Evolutionary conservation across 2,329 filamentous ascomycete genomes (phyloP).

Genomic region (Cucurbitaria berberidis): DNA sequence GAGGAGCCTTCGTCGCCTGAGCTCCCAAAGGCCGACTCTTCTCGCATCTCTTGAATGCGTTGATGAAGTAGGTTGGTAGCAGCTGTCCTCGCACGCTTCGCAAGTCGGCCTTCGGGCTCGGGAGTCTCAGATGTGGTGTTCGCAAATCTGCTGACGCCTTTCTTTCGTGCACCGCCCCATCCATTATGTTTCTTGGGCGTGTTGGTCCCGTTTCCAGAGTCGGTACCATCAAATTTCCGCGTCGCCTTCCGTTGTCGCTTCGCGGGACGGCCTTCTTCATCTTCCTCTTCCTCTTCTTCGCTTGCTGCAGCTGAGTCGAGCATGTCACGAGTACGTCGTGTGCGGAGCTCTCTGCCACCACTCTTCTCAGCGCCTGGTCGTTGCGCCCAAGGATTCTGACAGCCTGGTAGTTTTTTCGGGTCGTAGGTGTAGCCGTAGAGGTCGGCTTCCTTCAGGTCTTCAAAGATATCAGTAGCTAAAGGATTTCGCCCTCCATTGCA

Average conservation of each 20-base stretch:
- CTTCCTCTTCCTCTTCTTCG: conserved; percentile 48
- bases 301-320: conserved; percentile 46
- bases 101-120: conserved; percentile 41
- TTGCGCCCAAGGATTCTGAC: conserved; percentile 64
- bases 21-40: conserved; percentile 48
- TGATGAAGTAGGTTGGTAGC: conserved; percentile 45
- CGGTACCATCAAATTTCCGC: conserved; percentile 43
- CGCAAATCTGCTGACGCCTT: conserved; percentile 43
- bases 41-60: conserved; percentile 56
- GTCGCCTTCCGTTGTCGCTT: conserved; percentile 46
- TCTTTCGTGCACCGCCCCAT: conserved; percentile 48
- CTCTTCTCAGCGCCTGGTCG: conserved; percentile 53
- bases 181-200: conserved; percentile 45
- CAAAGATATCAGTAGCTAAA: conserved; percentile 56
- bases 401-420: conserved; percentile 56
- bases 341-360: conserved; percentile 55
- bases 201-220: conserved; percentile 37
- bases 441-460: conserved; percentile 66
- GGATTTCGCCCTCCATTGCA: conserved; percentile 57
- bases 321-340: conserved; percentile 51
- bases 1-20: conserved; percentile 46
- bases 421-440: conserved; percentile 67
- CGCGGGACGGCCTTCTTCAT: conserved; percentile 36
- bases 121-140: conserved; percentile 42
- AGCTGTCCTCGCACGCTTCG: conserved; percentile 36